Evolutionary conservation across 768 basidiomycete genomes (phyloP), one percentile per base, ranked within the genome.

Genomic region (Pleurotus salmoneostramineus): DNA sequence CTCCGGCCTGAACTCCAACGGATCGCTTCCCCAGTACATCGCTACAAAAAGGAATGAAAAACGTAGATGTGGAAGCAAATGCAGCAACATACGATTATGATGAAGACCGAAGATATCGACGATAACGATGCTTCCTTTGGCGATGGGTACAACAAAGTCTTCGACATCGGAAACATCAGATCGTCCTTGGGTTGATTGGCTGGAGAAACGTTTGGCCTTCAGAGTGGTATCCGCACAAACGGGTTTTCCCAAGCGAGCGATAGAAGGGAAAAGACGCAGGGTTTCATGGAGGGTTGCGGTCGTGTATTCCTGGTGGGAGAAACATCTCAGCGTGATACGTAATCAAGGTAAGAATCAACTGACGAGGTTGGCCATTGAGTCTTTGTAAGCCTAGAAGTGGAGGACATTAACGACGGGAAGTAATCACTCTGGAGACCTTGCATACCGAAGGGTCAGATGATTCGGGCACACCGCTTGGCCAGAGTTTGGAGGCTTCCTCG

Each of bases 11-110:
- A 81, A 83, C 15, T 74, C 71, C 7, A 59, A 65, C 0, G 57
- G 69, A 54, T 83, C 80, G 10, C 71, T 64, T 5, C 82, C 82
- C 82, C 81, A 83, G 47, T 78, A 71, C 14, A 79, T 66, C 2
- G 77, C 81, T 83, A 48, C 3, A 45, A n/a, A 17, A 15, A 48
- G 27, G 14, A 21, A 33, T 15, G 14, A 37, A 31, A 33, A 4
- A 11, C 17, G 44, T 42, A 10, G 14, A 17, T 2, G 33, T 42
- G 21, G 36, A 31, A 32, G 12, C 32, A 6, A 21, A 43, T 35
- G 10, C 46, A 35, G n/a, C 27, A 21, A 61, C 77, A 56, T 58
- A 82, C 81, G 71, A 61, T 77, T 83, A 65, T 68, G 66, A 59
- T 83, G 79, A 3, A 79, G 57, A 1, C 60, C 82, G 57, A 71